These are phyloP conservation scores for Suhomyces taliae DNA, from an alignment of 1,139 yeast species.

Conservation along the genomic window DNA sequence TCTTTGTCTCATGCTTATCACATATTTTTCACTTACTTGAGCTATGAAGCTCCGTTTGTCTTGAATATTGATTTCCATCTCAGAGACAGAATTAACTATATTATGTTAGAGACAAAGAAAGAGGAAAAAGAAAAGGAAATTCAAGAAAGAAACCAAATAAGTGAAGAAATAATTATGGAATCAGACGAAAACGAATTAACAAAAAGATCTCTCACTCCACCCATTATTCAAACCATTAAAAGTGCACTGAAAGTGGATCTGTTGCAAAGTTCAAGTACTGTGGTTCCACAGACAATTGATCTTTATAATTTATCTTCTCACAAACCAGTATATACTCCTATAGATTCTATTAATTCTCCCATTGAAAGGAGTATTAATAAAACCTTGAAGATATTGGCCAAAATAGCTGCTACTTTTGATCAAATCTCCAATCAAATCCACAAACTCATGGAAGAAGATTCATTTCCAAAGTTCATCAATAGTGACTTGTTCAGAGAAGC, in stretches of 20 bases:
- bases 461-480: conserved; percentile 65
- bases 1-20: conserved; percentile 60
- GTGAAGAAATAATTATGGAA: too few species aligned
- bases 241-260: background rate
- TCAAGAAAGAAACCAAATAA: too few species aligned
- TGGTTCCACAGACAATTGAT: background rate
- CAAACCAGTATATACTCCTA: background rate
- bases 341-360: conserved; percentile 1
- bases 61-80: conserved; percentile 67
- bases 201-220: background rate
- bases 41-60: conserved; percentile 69
- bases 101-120: conserved; percentile 31
- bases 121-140: background rate
- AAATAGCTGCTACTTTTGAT: conserved; percentile 38
- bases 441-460: conserved; percentile 68
- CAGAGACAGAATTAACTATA: conserved; percentile 46
- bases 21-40: conserved; percentile 66
- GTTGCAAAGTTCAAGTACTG: background rate
- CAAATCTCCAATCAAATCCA: conserved; percentile 49
- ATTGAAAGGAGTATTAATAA: conserved; percentile 8
- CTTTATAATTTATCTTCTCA: background rate
- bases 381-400: conserved; percentile 33
- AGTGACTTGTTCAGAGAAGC: conserved; percentile 24
- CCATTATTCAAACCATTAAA: background rate
- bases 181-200: too few species aligned